Conservation (phyloP, 169 alveolate species). For the Eimeria sp. region DNA sequence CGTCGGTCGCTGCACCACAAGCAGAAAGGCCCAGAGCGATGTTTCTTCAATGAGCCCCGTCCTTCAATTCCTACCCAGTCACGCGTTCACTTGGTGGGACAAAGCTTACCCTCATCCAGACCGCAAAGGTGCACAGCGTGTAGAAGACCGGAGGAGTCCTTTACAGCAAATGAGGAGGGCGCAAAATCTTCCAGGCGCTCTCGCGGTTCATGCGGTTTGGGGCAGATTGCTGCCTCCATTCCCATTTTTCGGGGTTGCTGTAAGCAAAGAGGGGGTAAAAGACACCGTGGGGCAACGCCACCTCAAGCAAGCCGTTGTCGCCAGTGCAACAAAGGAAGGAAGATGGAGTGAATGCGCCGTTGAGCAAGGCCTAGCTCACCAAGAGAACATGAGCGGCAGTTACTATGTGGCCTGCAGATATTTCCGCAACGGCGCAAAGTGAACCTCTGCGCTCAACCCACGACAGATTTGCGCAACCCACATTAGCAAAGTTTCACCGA, state of each 20-base stretch:
- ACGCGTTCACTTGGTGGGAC: neutral
- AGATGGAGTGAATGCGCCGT: neutral
- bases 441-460: neutral
- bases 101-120: slow-evolving; percentile 1
- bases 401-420: slow-evolving; percentile 35
- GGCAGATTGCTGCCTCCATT: neutral
- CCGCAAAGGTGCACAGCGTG: slow-evolving; percentile 34
- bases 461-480: neutral
- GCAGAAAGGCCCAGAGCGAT: neutral
- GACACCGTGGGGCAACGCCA: no score
- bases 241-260: neutral
- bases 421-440: neutral
- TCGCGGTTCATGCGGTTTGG: neutral
- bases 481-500: neutral
- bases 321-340: neutral
- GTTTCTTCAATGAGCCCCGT: neutral
- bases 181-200: neutral
- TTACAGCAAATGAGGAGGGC: slow-evolving; percentile 12
- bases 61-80: neutral
- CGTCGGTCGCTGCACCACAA: slow-evolving; percentile 52
- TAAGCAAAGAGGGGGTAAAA: neutral
- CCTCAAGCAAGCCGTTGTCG: neutral
- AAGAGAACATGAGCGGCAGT: slow-evolving; percentile 53
- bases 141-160: slow-evolving; percentile 33
- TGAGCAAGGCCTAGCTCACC: slow-evolving; percentile 37